Evolutionary conservation across 1,284 basidiomycete species (phyloP).

Genomic region (Ganoderma lucidum): DNA sequence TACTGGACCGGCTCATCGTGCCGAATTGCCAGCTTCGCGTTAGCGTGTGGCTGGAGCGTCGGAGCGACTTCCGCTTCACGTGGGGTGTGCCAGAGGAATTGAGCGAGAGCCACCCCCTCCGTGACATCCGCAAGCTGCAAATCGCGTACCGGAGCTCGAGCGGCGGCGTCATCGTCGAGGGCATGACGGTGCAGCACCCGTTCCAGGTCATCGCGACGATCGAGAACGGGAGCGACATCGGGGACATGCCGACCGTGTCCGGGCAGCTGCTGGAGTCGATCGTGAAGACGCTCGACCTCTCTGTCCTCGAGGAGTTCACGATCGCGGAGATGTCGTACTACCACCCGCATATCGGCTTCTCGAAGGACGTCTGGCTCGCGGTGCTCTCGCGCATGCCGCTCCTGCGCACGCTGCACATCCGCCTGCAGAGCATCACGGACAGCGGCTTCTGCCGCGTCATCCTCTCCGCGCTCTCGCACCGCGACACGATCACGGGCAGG

Average conservation of each 20-base stretch:
- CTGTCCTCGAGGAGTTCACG: conserved; percentile 40
- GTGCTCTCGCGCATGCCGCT: conserved; percentile 40
- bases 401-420: conserved; percentile 39
- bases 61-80: conserved; percentile 40
- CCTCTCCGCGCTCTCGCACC: conserved; percentile 38
- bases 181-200: conserved; percentile 32
- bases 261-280: conserved; percentile 38
- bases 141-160: conserved; percentile 37
- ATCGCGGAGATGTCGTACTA: conserved; percentile 39
- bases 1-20: conserved; percentile 38
- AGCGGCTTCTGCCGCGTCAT: conserved; percentile 40
- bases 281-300: conserved; percentile 38
- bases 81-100: conserved; percentile 40
- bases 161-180: conserved; percentile 42
- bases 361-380: conserved; percentile 38
- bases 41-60: conserved; percentile 39
- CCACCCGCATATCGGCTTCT: conserved; percentile 38
- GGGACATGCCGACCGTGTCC: conserved; percentile 41
- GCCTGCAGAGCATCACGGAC: conserved; percentile 38
- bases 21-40: conserved; percentile 40
- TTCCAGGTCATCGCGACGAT: conserved; percentile 40
- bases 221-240: conserved; percentile 34
- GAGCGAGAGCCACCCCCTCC: conserved; percentile 35
- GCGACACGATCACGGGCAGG: conserved; percentile 34
- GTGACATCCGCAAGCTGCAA: conserved; percentile 38